These are phyloP conservation scores for Diaporthe vaccinii DNA, from an alignment of 2,329 filamentous ascomycete species.

Conservation along the genomic window DNA sequence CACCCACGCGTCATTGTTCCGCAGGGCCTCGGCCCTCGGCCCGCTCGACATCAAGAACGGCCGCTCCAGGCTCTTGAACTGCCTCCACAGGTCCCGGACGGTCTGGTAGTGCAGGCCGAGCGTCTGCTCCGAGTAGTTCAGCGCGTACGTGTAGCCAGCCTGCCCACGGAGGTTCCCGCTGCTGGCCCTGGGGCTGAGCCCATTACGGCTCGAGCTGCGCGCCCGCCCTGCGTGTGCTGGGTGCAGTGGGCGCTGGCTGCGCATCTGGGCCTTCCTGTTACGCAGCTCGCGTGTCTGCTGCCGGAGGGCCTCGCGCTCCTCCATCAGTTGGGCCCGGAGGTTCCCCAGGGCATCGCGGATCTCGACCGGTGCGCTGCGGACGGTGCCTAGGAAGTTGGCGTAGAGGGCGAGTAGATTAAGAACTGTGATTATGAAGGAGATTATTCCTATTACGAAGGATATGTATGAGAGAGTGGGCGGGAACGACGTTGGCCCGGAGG, in stretches of 20 bases:
- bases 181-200: constrained; percentile 24
- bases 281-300: constrained; percentile 42
- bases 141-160: background rate
- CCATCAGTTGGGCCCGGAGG: constrained; percentile 42
- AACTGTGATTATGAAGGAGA: constrained; percentile 40
- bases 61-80: constrained; percentile 43
- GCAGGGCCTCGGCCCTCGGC: constrained; percentile 38
- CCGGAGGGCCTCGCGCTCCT: constrained; percentile 43
- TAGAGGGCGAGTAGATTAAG: constrained; percentile 43
- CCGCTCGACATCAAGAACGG: constrained; percentile 41
- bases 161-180: constrained; percentile 28
- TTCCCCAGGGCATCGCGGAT: constrained; percentile 41
- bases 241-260: background rate
- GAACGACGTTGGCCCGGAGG: constrained; percentile 7
- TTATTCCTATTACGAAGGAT: constrained; percentile 39
- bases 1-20: constrained; percentile 36
- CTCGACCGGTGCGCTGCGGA: constrained; percentile 41
- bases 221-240: constrained; percentile 24
- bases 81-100: constrained; percentile 42
- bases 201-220: constrained; percentile 30
- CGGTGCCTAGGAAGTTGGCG: constrained; percentile 40
- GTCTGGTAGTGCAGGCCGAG: constrained; percentile 43
- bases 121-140: constrained; percentile 43
- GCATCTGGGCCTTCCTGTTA: constrained; percentile 31
- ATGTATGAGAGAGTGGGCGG: constrained; percentile 31